These are phyloP conservation scores for Persicaria maculosa DNA, from an alignment of 148 eudicot species.

Conservation along the genomic window DNA sequence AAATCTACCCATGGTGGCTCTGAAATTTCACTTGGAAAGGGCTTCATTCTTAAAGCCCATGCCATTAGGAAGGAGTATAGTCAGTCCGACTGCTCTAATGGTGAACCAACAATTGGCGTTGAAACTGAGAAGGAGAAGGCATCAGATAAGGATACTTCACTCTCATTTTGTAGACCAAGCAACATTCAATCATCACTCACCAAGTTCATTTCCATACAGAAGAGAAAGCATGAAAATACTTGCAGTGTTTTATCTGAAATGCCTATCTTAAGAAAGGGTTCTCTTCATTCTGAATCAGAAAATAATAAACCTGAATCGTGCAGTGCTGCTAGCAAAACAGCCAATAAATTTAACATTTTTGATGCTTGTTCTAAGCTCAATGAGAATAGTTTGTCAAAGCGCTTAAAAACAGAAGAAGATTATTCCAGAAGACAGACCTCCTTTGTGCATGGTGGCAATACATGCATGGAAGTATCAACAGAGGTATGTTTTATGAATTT, in stretches of 20 bases:
- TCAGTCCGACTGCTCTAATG: conserved; percentile 20
- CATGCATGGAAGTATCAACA: conserved; percentile 19
- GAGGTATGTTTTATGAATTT: conserved; percentile 38
- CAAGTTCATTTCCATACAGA: conserved; percentile 50
- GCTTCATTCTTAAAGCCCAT: conserved; percentile 36
- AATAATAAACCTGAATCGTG: conserved; percentile 19
- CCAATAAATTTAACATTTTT: conserved; percentile 18
- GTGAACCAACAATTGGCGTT: conserved; percentile 13
- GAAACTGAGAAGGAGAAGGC: conserved; percentile 16
- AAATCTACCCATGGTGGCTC: conserved; percentile 18
- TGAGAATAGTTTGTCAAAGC: conserved; percentile 26
- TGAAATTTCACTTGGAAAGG: conserved; percentile 30
- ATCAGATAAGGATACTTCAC: conserved; percentile 16
- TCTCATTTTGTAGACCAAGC: conserved; percentile 24
- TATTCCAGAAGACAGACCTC: conserved; percentile 16
- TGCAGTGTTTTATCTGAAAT: conserved; percentile 58
- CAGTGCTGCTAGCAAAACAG: conserved; percentile 18
- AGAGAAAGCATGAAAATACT: conserved; percentile 58
- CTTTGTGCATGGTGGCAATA: conserved; percentile 19
- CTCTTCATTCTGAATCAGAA: conserved; percentile 25
- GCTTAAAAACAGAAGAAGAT: conserved; percentile 23
- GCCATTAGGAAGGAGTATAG: conserved; percentile 23
- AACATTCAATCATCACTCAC: conserved; percentile 51
- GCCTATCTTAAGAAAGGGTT: conserved; percentile 66
- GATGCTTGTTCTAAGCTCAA: conserved; percentile 29